These are phyloP conservation scores for Clavariopsis aquatica DNA, from an alignment of 495 filamentous ascomycete species.

Conservation along the genomic window DNA sequence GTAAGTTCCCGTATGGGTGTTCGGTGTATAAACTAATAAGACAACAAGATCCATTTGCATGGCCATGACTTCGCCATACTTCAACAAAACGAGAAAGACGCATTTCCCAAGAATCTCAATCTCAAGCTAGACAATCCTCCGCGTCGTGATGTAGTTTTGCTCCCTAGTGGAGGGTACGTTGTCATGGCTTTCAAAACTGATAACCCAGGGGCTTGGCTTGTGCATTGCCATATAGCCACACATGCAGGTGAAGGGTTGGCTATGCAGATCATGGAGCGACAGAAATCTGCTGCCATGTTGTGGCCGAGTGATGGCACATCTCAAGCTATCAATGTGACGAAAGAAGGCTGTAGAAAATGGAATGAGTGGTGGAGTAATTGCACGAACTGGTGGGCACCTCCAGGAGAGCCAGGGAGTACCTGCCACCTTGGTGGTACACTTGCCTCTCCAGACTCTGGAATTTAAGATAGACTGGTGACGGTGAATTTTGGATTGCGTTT, in stretches of 20 bases:
- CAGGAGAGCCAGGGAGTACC: background rate
- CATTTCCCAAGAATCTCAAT: conserved; percentile 13
- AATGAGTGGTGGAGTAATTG: conserved; percentile 15
- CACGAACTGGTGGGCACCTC: conserved; percentile 1
- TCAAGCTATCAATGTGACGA: background rate
- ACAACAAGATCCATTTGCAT: conserved; percentile 42
- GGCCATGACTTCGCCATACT: conserved; percentile 43
- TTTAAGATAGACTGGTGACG: too few species aligned
- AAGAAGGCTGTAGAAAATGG: conserved; percentile 4
- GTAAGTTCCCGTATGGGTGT: too few species aligned
- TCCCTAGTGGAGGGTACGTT: conserved; percentile 36
- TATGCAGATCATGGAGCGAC: conserved; percentile 40
- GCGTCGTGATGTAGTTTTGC: conserved; percentile 34
- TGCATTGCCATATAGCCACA: conserved; percentile 39
- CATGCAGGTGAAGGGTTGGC: conserved; percentile 36
- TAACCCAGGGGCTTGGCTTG: conserved; percentile 35
- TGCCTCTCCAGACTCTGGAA: too few species aligned
- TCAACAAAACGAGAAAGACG: background rate
- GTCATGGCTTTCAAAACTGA: conserved; percentile 41
- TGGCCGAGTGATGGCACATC: conserved; percentile 1
- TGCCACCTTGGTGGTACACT: background rate
- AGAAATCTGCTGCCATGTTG: background rate
- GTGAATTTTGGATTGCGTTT: too few species aligned
- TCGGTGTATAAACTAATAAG: too few species aligned
- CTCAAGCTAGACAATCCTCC: conserved; percentile 36